Evolutionary conservation across 768 basidiomycete genomes (phyloP).

Genomic region (Royoungia palumana): DNA sequence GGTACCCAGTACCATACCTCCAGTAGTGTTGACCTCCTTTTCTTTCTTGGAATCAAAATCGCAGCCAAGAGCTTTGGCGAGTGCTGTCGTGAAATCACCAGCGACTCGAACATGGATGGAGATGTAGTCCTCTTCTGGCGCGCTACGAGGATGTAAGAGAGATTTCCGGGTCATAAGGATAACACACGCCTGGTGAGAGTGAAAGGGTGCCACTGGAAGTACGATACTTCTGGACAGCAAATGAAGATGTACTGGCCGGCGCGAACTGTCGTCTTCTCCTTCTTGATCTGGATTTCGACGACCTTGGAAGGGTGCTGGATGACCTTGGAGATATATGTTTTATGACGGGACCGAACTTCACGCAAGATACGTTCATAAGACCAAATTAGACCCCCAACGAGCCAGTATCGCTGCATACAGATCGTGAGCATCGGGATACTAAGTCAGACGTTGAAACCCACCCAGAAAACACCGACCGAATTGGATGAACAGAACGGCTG

Average conservation of each 20-base stretch:
- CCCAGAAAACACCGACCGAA: constrained; percentile 94
- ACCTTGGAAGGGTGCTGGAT: constrained; percentile 94
- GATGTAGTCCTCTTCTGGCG: constrained; percentile 94
- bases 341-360: constrained; percentile 86
- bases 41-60: constrained; percentile 61
- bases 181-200: constrained; percentile 71
- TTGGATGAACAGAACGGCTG: constrained; percentile 84
- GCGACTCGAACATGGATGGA: constrained; percentile 89
- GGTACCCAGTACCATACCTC: constrained; percentile 61
- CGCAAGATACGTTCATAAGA: constrained; percentile 86
- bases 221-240: constrained; percentile 85
- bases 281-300: constrained; percentile 96
- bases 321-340: constrained; percentile 91
- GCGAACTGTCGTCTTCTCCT: constrained; percentile 78
- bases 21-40: constrained; percentile 41
- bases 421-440: constrained; percentile 4
- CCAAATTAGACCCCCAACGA: constrained; percentile 83
- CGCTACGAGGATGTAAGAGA: constrained; percentile 40
- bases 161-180: not conserved
- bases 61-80: constrained; percentile 81
- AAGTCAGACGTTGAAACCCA: constrained; percentile 34
- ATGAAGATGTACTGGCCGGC: constrained; percentile 95
- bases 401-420: constrained; percentile 73
- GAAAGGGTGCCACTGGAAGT: constrained; percentile 98
- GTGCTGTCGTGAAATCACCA: constrained; percentile 87